Evolutionary conservation across 2,329 filamentous ascomycete genomes (phyloP).

Genomic region (Tolypocladium paradoxum): DNA sequence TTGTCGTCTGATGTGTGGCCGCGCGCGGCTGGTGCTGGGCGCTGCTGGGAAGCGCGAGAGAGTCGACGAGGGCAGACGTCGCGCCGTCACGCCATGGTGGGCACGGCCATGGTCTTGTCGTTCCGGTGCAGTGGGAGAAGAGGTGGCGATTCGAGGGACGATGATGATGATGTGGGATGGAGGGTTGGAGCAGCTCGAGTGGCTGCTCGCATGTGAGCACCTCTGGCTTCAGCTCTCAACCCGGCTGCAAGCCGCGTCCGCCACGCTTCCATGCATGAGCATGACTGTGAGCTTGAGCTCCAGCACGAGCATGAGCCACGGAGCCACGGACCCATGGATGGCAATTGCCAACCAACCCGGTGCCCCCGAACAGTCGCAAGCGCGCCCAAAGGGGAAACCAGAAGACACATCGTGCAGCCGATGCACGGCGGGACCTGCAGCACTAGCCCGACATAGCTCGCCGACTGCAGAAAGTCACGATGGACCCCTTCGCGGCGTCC

Average conservation of each 20-base stretch:
- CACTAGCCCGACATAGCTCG: conserved; percentile 3
- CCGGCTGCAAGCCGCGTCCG: neutral
- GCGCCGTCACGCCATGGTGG: neutral
- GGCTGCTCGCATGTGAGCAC: neutral
- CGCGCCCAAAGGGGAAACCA: conserved; percentile 19
- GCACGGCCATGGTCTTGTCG: conserved; percentile 1
- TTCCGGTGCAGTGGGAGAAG: neutral
- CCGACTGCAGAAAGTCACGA: neutral
- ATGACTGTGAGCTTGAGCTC: too few species aligned
- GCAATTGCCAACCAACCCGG: neutral
- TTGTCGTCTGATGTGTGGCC: neutral
- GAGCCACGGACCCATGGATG: neutral
- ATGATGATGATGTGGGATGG: neutral
- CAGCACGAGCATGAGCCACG: neutral
- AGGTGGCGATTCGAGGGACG: neutral
- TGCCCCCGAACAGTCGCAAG: neutral
- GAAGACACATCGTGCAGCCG: conserved; percentile 21
- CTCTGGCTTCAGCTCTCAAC: neutral
- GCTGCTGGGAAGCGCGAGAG: neutral
- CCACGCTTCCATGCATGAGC: neutral
- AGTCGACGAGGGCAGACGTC: neutral
- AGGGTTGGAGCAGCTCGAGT: neutral
- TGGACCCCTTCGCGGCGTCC: conserved; percentile 2
- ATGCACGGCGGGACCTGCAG: conserved; percentile 11
- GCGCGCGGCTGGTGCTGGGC: neutral